A percentile compares a stretch with the other conserved stretches of the same genome.
Conservation (phyloP, 2,329 filamentous ascomycete genomes). For the Endocalyx cinctus region DNA sequence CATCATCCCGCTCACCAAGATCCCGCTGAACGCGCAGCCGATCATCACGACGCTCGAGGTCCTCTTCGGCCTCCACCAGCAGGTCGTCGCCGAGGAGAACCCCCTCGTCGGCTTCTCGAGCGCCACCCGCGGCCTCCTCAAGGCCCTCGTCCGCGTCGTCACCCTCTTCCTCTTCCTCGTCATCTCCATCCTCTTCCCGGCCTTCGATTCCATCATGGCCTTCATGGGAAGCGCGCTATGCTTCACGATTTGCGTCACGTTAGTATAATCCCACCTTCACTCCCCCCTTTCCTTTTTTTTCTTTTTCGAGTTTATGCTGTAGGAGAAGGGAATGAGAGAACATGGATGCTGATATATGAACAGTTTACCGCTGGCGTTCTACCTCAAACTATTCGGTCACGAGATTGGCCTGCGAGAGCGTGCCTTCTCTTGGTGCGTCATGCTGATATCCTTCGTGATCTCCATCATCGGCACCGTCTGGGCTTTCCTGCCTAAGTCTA, state of each 20-base stretch:
- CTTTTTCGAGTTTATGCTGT: no score
- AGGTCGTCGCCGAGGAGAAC: constrained; percentile 41
- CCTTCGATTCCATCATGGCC: constrained; percentile 86
- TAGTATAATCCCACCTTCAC: constrained; percentile 20
- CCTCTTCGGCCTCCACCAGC: constrained; percentile 61
- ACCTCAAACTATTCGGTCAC: constrained; percentile 80
- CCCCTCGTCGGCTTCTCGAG: constrained; percentile 49
- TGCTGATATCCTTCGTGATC: constrained; percentile 64
- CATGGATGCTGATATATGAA: no score
- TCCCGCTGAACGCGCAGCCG: constrained; percentile 84
- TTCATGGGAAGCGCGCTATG: constrained; percentile 86
- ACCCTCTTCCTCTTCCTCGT: constrained; percentile 68
- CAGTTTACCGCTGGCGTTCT: constrained; percentile 75
- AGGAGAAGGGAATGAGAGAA: no score
- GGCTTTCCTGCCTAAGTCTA: constrained; percentile 78
- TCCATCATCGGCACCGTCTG: constrained; percentile 78
- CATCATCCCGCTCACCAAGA: constrained; percentile 91
- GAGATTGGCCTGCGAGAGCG: constrained; percentile 63
- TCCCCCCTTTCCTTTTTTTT: no score
- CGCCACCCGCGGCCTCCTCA: constrained; percentile 53
- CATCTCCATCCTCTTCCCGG: constrained; percentile 66
- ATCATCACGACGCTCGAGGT: constrained; percentile 84
- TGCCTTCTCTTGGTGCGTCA: constrained; percentile 61
- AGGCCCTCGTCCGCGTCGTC: constrained; percentile 57
- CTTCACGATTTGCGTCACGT: constrained; percentile 89